Base-by-base conservation (phyloP, 768 basidiomycete species). In the Chlorophyllum brunneum region DNA sequence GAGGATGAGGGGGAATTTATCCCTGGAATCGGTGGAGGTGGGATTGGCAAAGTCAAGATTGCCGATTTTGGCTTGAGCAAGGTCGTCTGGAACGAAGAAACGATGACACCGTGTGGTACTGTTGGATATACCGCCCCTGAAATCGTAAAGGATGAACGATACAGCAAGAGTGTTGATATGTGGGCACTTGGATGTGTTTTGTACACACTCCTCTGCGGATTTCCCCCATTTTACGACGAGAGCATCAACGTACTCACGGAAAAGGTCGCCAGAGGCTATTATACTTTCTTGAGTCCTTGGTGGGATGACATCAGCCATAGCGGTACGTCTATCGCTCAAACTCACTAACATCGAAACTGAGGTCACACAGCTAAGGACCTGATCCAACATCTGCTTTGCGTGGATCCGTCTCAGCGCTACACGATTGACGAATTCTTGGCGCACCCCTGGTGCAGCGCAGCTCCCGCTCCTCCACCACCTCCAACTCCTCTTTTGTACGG, bases 171-270 rank as follows among this genome's bases (percentile, higher is more conserved):
- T 62, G 95, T 98, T 49, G 97, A 99, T 65, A 98, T 98, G 97
- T 99, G 97, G 97, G 97, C 97, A 2, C 73, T 99, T 31, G 97
- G 97, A 34, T 99, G 97, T 67, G 97, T 99, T n/a, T 78, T 99
- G 1, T 99, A 99, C 71, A 99, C 97, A 2, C 77, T 98, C 2
- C 83, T 99, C 16, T 98, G 97, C 61, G 97, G 97, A 47, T 97
- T 98, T 69, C 90, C 89, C 40, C 97, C 97, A 0, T 99, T 99
- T 73, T 99, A 98, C 69, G 97, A 99, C 58, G 97, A 99, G 68
- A 95, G 91, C 63, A 99, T 99, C 71, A 93, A 89, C 60, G 93
- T 98, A 34, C 79, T 98, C 38, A 98, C 97, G 0, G 95, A 98
- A 69, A 99, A 99, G 69, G 97, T 99, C 20, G 97, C 97, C 2